These are phyloP conservation scores for Podila horticola DNA, from an alignment of 192 early-diverging fungal species.

Conservation along the genomic window DNA sequence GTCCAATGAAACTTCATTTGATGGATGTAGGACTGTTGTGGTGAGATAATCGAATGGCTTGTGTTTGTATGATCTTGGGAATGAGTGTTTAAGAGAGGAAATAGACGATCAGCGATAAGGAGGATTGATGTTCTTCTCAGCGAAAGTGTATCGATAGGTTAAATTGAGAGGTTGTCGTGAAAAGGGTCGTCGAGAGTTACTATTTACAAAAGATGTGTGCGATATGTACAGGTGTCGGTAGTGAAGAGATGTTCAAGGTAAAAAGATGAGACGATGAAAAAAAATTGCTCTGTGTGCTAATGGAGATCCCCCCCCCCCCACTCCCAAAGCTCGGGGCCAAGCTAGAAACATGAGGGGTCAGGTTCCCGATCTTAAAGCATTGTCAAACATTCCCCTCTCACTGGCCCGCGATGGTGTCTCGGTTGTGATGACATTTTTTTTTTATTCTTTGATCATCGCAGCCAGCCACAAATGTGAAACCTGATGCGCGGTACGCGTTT, in stretches of 20 bases:
- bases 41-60: not conserved
- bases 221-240: not conserved
- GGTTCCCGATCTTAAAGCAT: not conserved
- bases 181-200: too few species aligned
- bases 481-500: too few species aligned
- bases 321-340: not conserved
- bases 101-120: too few species aligned
- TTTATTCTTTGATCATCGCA: not conserved
- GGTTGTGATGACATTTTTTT: not conserved
- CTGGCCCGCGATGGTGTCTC: not conserved
- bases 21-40: not conserved
- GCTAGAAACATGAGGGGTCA: not conserved
- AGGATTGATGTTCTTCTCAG: not conserved
- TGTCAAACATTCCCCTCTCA: not conserved
- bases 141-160: too few species aligned
- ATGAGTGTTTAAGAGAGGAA: not conserved
- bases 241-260: not conserved
- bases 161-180: not conserved
- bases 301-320: too few species aligned
- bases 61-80: not conserved
- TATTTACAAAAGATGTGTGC: not conserved
- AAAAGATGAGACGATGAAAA: not conserved
- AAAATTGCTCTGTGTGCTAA: not conserved
- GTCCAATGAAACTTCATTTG: constrained; percentile 19
- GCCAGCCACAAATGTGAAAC: not conserved